Evolutionary conservation across 2,329 filamentous ascomycete species (phyloP), one percentile per base, ranked within the genome.

Genomic region (Venturiaceae sp.): DNA sequence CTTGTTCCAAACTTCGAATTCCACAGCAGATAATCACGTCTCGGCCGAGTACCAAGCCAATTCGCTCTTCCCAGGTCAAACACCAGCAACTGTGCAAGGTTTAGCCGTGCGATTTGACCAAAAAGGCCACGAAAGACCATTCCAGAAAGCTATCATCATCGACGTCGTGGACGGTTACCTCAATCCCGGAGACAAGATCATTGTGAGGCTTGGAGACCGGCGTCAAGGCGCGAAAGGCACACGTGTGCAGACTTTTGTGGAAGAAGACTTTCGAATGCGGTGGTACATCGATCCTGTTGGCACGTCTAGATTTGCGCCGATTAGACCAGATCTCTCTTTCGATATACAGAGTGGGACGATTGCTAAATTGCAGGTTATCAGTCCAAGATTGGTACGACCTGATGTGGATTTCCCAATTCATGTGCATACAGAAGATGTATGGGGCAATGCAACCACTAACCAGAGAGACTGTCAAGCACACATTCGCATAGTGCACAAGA

Each of bases 241-340:
- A 1, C 64, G 69, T 5, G 65, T 65, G 3, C 70, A 72, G 60
- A 72, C 69, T 1, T 72, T 71, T 60, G 69, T 72, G 6, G 70
- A 72, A 54, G 65, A 68, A 36, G 60, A 64, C 1, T 72, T 72
- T 50, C 41, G 62, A 6, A 70, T 70, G 70, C 64, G 70, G 54
- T 72, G 67, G 66, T 72, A 72, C 55, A 71, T 72, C 28, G 70
- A 72, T 53, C 69, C n/a, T n/a, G n/a, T n/a, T n/a, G n/a, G n/a
- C n/a, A n/a, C n/a, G n/a, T n/a, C n/a, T n/a, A n/a, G n/a, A n/a
- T n/a, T n/a, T n/a, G n/a, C n/a, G n/a, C n/a, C n/a, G n/a, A n/a
- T n/a, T n/a, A n/a, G n/a, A n/a, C n/a, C n/a, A n/a, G n/a, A n/a
- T n/a, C n/a, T n/a, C n/a, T n/a, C n/a, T n/a, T n/a, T n/a, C n/a